These are phyloP conservation scores for Aureobasidium melanogenum DNA, from an alignment of 2,329 filamentous ascomycete species.

Conservation along the genomic window DNA sequence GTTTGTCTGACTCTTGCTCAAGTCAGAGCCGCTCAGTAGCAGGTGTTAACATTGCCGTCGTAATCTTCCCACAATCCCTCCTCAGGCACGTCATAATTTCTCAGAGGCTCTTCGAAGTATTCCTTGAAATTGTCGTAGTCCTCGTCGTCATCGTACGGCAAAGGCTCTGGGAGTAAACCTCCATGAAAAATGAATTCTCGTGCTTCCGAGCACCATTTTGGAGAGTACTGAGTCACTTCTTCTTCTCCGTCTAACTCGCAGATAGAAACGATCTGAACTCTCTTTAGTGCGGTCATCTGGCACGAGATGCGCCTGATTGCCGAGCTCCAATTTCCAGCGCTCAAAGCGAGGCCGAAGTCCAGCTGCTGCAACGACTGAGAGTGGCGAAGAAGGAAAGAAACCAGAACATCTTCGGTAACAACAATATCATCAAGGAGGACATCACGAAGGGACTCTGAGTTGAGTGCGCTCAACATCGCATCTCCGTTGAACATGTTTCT, in stretches of 20 bases:
- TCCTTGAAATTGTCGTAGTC: neutral
- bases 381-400: neutral
- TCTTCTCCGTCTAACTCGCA: neutral
- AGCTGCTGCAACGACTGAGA: neutral
- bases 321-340: neutral
- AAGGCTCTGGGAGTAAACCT: neutral
- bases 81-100: neutral
- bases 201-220: neutral
- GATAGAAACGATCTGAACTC: neutral
- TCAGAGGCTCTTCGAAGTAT: neutral
- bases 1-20: too few relatives aligned
- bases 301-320: neutral
- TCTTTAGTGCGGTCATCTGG: neutral
- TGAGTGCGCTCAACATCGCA: neutral
- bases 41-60: neutral
- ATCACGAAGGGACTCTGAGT: neutral
- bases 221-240: neutral
- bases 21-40: neutral
- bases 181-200: neutral
- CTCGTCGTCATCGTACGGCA: neutral
- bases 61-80: neutral
- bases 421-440: neutral
- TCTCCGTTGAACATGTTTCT: neutral
- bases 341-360: neutral
- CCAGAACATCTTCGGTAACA: neutral